These are phyloP conservation scores for Colletotrichum kahawae DNA, from an alignment of 2,329 filamentous ascomycete genomes.

Conservation along the genomic window DNA sequence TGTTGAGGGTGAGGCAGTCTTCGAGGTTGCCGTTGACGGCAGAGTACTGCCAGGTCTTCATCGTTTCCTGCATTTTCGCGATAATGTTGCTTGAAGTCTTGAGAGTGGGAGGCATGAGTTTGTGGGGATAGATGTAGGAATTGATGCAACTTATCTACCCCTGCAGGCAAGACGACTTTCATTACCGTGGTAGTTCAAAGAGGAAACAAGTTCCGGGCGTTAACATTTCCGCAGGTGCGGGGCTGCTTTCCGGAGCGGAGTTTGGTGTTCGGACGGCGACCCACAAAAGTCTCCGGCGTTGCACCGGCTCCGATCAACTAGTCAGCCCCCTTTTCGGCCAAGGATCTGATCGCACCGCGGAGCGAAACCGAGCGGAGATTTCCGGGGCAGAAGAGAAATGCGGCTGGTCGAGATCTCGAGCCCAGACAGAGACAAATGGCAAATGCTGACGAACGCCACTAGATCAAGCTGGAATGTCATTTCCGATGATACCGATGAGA, in stretches of 20 bases:
- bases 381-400: background rate
- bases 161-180: background rate
- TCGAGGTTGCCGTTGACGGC: background rate
- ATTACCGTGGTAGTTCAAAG: background rate
- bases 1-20: background rate
- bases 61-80: background rate
- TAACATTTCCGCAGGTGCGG: background rate
- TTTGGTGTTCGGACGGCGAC: background rate
- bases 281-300: background rate
- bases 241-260: background rate
- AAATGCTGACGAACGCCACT: background rate
- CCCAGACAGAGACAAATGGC: background rate
- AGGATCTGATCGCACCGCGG: background rate
- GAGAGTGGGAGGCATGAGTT: background rate
- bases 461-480: background rate
- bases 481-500: background rate
- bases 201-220: background rate
- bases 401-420: background rate
- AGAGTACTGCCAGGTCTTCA: constrained; percentile 11
- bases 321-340: background rate
- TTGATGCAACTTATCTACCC: background rate
- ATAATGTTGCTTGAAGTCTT: background rate
- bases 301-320: background rate
- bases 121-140: rapidly evolving
- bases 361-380: background rate